A percentile compares a stretch with the other conserved stretches of the same genome.
Conservation (phyloP, 23 red algal genomes). For the Gracilaria caudata region DNA sequence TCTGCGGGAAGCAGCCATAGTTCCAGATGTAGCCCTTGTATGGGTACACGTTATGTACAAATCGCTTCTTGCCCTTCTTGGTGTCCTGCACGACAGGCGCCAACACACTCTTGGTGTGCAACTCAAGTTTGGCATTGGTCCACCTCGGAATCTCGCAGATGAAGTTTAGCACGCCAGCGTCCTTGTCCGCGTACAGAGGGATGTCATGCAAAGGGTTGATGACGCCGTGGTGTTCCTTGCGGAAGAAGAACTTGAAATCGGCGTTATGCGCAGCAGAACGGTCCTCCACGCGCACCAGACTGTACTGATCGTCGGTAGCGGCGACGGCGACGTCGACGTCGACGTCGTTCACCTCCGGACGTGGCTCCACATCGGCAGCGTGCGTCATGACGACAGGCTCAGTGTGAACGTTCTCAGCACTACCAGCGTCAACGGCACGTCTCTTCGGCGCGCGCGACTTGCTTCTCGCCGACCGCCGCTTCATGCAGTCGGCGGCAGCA, state of each 20-base stretch:
- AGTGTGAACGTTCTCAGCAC: too few relatives aligned
- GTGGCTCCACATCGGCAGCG: not conserved
- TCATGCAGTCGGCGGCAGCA: not conserved
- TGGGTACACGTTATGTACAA: constrained; percentile 97
- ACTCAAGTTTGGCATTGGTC: constrained; percentile 98
- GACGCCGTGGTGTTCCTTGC: constrained; percentile 71
- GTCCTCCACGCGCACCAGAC: constrained; percentile 42
- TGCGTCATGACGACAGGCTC: not conserved
- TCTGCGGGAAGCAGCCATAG: constrained; percentile 99
- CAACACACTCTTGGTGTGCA: constrained; percentile 82
- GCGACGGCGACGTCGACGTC: not conserved
- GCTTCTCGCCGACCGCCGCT: not conserved
- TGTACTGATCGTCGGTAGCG: constrained; percentile 17
- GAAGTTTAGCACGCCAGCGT: constrained; percentile 87
- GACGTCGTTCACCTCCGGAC: too few relatives aligned
- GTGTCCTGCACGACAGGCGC: constrained; percentile 97
- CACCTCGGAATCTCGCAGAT: constrained; percentile 94
- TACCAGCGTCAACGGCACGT: not conserved
- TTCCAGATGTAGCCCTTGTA: constrained; percentile 99
- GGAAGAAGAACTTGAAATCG: constrained; percentile 82
- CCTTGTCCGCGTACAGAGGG: constrained; percentile 89
- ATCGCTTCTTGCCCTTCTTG: constrained; percentile 97
- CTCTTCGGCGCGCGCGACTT: not conserved
- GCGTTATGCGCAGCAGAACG: constrained; percentile 42
- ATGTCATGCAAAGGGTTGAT: constrained; percentile 97